These are phyloP conservation scores for Mariannaea elegans DNA, from an alignment of 2,329 filamentous ascomycete genomes.

Conservation along the genomic window DNA sequence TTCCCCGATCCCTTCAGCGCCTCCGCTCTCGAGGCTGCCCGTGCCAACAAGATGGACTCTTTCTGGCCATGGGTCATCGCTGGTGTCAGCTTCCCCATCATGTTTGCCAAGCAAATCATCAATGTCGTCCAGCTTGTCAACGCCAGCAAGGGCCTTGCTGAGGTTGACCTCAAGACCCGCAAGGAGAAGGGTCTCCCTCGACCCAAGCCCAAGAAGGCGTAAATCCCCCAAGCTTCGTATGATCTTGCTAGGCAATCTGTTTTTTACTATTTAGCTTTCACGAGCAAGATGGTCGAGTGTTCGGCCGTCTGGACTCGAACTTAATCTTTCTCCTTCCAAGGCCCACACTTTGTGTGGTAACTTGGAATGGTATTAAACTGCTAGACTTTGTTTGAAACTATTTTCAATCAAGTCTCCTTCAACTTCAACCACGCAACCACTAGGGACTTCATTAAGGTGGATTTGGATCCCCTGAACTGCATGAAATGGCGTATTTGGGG, in stretches of 20 bases:
- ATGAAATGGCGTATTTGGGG: conserved; percentile 42
- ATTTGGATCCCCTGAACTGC: conserved; percentile 34
- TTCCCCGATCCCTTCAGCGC: conserved; percentile 93
- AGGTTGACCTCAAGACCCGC: conserved; percentile 81
- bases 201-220: conserved; percentile 47
- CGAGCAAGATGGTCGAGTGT: neutral
- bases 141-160: conserved; percentile 89
- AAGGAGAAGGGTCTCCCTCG: conserved; percentile 61
- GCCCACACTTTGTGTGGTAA: conserved; percentile 15
- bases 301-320: neutral
- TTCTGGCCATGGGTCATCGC: conserved; percentile 76
- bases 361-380: conserved; percentile 4
- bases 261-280: neutral
- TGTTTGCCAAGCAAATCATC: conserved; percentile 91
- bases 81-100: conserved; percentile 82
- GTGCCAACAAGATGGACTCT: conserved; percentile 91
- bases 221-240: conserved; percentile 9
- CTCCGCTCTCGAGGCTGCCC: conserved; percentile 88
- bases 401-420: conserved; percentile 29
- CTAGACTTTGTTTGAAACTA: conserved; percentile 18
- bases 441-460: conserved; percentile 34
- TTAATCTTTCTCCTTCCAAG: neutral
- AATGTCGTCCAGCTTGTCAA: conserved; percentile 95
- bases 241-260: conserved; percentile 2
- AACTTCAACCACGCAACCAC: conserved; percentile 20